Base-by-base conservation (phyloP, 495 filamentous ascomycete species). In the Thermothielavioides terrestris region DNA sequence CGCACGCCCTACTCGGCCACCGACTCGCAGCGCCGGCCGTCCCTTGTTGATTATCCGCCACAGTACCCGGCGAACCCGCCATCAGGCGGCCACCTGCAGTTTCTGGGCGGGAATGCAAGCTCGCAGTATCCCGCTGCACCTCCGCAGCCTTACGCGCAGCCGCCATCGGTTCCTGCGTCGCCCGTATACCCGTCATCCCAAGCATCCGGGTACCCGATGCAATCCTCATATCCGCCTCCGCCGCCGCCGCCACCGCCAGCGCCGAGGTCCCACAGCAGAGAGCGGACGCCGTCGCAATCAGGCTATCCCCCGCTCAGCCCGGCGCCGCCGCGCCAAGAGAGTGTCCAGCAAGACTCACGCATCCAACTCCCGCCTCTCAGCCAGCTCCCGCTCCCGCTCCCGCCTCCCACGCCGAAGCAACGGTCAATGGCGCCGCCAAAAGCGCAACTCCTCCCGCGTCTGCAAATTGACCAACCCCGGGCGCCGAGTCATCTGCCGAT, bases 1-100 rank as follows among this genome's bases (percentile, higher is more conserved):
- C 58, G 69, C 27, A 57, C 68, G 9, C 70, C 70, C 1, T 74
- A 67, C 43, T 60, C 65, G 14, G 65, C 68, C n/a, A n/a, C n/a
- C 26, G 75, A 77, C 46, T 55, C 73, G 5, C 69, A 73, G 42
- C 76, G 79, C 21, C 76, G 79, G 8, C 73, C 75, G 32, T 82
- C 81, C 1, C 71, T 65, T 30, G 67, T 73, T 7, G 81, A 83
- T 66, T 66, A 70, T 41, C 65, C 58, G 4, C 57, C 71, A n/a
- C 71, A 59, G 28, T 64, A 58, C 67, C 55, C 56, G 54, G 61
- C 63, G 68, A 70, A 30, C 62, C 65, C 35, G 28, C 53, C 65
- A 36, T 55, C 66, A 0, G 63, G 58, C 23, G 62, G 64, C 17
- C 64, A 70, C 37, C 64, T 70, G 22, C 52, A 56, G 18, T 70